Evolutionary conservation across 306 rosid species (phyloP).

Genomic region (Cucurbita ficifolia): DNA sequence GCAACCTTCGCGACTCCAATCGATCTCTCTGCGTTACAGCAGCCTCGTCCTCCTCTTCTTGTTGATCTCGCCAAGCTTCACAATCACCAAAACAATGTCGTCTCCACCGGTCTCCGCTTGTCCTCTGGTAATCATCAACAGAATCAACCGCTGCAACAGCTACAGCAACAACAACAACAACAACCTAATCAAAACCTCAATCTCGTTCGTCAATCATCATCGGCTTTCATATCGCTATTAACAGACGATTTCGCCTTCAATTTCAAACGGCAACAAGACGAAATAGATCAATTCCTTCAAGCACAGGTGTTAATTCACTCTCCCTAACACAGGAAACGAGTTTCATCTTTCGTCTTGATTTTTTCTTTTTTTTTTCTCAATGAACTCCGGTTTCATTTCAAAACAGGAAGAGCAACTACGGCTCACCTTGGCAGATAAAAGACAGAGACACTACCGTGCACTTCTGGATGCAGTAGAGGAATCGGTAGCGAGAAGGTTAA

Average conservation of each 20-base stretch:
- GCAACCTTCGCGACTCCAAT: constrained; percentile 23
- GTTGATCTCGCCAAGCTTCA: constrained; percentile 78
- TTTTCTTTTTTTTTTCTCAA: not conserved
- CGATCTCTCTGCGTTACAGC: constrained; percentile 37
- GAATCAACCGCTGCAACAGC: constrained; percentile 11
- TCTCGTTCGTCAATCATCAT: constrained; percentile 4
- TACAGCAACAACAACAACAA: not conserved
- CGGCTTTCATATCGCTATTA: constrained; percentile 31
- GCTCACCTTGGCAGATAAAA: constrained; percentile 49
- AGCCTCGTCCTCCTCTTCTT: constrained; percentile 36
- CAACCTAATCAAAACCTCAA: not conserved
- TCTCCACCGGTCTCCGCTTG: constrained; percentile 75
- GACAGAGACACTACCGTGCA: constrained; percentile 47
- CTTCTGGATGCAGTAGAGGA: constrained; percentile 53
- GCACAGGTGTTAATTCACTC: constrained; percentile 38
- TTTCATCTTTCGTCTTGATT: not conserved
- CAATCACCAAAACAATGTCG: constrained; percentile 48
- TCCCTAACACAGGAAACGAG: not conserved
- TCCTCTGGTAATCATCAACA: constrained; percentile 52
- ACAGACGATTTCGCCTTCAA: constrained; percentile 45
- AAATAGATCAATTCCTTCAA: constrained; percentile 62
- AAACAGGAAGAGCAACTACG: constrained; percentile 53
- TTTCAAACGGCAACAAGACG: constrained; percentile 61
- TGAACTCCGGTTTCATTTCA: not conserved
- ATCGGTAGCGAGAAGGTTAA: constrained; percentile 33